Conservation (phyloP, 441 rosid species). For the Gossypium aridum region DNA sequence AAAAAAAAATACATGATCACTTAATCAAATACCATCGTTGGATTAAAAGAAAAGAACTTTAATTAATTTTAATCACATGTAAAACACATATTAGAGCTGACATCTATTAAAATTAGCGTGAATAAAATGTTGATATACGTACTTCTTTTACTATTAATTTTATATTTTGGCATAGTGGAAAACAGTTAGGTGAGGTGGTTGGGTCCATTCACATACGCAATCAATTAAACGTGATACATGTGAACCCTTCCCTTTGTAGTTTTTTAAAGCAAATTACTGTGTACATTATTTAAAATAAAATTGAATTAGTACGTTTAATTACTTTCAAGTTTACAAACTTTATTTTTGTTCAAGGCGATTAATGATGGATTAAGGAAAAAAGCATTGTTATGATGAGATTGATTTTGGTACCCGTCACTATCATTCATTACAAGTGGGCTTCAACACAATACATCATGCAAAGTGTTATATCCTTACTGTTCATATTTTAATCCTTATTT, state of each 20-base stretch:
- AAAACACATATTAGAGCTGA: background rate
- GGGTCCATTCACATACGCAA: background rate
- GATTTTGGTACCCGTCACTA: background rate
- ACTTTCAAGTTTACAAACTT: no score
- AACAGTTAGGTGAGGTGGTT: background rate
- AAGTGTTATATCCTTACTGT: background rate
- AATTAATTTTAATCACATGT: background rate
- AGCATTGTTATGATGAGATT: background rate
- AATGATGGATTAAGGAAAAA: background rate
- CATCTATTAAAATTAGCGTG: background rate
- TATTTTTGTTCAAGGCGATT: no score
- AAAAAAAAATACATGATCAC: background rate
- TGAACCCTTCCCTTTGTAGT: background rate
- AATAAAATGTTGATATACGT: background rate
- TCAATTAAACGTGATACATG: background rate
- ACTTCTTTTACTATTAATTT: background rate
- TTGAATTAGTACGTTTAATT: no score
- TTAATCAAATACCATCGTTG: background rate
- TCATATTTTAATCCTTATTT: background rate
- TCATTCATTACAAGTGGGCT: background rate
- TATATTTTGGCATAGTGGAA: background rate
- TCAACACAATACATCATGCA: background rate
- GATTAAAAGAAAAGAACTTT: no score
- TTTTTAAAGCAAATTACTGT: no score
- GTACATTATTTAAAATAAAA: no score